Base-by-base conservation (phyloP, 805 yeast species). In the Ogataea nitratoaversa region DNA sequence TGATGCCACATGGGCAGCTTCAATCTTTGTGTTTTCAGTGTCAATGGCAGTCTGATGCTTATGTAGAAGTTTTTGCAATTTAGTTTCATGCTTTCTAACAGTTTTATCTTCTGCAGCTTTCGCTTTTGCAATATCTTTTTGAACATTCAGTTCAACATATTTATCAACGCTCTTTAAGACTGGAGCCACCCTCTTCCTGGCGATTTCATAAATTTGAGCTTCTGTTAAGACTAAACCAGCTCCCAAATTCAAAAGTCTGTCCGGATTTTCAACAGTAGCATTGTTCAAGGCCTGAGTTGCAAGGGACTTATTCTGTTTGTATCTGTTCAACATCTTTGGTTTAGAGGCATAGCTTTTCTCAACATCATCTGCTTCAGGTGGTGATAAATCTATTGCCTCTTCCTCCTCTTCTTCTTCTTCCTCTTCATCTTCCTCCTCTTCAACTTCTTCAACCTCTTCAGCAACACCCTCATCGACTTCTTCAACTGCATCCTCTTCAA, bases 171-270 rank as follows among this genome's bases (percentile, higher is more conserved):
- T 65, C 33, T 70, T 66, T 52, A 76, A 62, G 29, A 76, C 71
- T 5, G 82, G 82, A 25, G 75, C 73, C 29, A 76, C 78, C 48
- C 81, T 67, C 47, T 64, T 65, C 30, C 73, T 71, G 18, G 82
- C 82, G 52, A 76, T 71, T 37, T 67, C 81, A 49, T 74, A 64
- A 45, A 76, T 68, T 56, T 76, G 78, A 40, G 70, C 71, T 49
- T 76, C 78, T 34, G 81, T 71, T 65, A 76, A 64, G 34, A 55
- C 64, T 55, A 76, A 65, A 16, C 81, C 81, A 33, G 73, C 69
- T 40, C 82, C 82, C 46, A 76, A 62, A 48, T 73, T 71, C 47
- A 76, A 58, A 19, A 68, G 56, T 57, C 72, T 66, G 47, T 71
- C 68, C 2, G 77, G 75, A 50, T 74, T 76, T 42, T 69, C 73